phyloP scores from a whole-genome alignment of 176 grass and related monocot species.

The Cenchrus fungigraminus region DNA sequence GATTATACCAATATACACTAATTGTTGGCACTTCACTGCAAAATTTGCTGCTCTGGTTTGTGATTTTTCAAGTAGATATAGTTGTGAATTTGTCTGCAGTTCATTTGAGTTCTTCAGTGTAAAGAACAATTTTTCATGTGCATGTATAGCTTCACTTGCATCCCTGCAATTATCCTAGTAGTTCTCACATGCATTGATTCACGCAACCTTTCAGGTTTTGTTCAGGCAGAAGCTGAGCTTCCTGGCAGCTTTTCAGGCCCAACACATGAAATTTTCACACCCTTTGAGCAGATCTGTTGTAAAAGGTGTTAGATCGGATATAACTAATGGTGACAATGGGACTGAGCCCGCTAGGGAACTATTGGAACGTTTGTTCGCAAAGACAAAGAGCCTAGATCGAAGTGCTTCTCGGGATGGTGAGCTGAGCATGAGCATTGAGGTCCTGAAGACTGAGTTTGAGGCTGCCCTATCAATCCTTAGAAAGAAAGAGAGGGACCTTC shows the following conservation, averaged over 20 bases:
- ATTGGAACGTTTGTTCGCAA: conserved; percentile 66
- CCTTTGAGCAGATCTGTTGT: conserved; percentile 52
- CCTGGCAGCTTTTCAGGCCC: conserved; percentile 45
- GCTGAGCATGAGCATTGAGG: conserved; percentile 61
- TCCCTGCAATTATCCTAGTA: conserved; percentile 15
- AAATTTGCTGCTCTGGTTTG: not conserved
- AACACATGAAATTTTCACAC: conserved; percentile 47
- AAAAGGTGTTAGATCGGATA: conserved; percentile 46
- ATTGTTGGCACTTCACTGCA: not conserved
- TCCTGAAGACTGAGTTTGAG: conserved; percentile 74
- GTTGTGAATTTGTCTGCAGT: not conserved
- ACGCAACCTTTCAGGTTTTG: conserved; percentile 43
- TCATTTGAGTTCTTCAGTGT: not conserved
- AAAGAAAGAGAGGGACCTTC: conserved; percentile 70
- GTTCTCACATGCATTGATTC: conserved; percentile 17
- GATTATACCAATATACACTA: not conserved
- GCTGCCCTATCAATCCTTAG: conserved; percentile 58
- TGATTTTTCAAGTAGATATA: not conserved
- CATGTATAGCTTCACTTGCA: conserved; percentile 6
- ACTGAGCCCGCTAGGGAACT: conserved; percentile 66
- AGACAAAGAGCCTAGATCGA: conserved; percentile 63
- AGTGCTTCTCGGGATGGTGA: conserved; percentile 48
- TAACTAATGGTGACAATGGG: conserved; percentile 60
- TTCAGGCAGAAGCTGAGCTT: conserved; percentile 54
- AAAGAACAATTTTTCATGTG: not conserved